A percentile compares a stretch with the other conserved stretches of the same genome.
Evolutionary conservation across 192 early-diverging fungal genomes (phyloP).

Genomic region (Entomortierella lignicola): DNA sequence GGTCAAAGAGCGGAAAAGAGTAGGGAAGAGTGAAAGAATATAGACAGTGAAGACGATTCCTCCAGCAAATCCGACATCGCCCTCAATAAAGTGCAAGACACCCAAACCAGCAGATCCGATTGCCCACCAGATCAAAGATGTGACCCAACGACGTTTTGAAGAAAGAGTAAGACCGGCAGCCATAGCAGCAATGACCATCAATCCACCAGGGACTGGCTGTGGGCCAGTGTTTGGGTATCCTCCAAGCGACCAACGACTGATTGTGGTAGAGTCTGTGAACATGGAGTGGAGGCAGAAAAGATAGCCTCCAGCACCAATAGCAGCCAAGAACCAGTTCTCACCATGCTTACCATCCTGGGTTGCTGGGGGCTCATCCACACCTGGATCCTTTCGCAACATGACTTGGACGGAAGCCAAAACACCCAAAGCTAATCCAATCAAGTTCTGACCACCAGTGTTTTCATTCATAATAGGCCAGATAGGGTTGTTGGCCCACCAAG

Average conservation of each 20-base stretch:
- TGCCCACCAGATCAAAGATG: conserved; percentile 67
- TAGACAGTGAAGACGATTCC: conserved; percentile 74
- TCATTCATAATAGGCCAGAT: conserved; percentile 85
- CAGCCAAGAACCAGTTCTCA: conserved; percentile 62
- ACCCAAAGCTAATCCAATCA: conserved; percentile 70
- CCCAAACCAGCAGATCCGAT: conserved; percentile 65
- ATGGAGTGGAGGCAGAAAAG: conserved; percentile 82
- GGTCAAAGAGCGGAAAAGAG: conserved; percentile 66
- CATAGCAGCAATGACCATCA: conserved; percentile 69
- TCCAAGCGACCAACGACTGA: conserved; percentile 79
- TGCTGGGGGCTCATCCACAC: conserved; percentile 26
- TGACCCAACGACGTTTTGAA: conserved; percentile 56
- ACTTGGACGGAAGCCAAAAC: conserved; percentile 69
- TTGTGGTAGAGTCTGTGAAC: conserved; percentile 78
- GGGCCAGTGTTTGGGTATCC: conserved; percentile 84
- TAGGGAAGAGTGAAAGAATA: conserved; percentile 68
- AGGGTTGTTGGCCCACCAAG: conserved; percentile 84
- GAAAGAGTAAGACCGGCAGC: conserved; percentile 66
- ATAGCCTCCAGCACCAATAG: conserved; percentile 71
- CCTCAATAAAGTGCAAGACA: conserved; percentile 66
- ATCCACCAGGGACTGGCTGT: conserved; percentile 77
- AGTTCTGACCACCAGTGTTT: conserved; percentile 77
- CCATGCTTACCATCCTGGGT: conserved; percentile 12
- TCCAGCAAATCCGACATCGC: conserved; percentile 72
- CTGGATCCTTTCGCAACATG: conserved; percentile 56